These are phyloP conservation scores for Yamadazyma trypodendri DNA, from an alignment of 1,139 yeast genomes.

Conservation along the genomic window DNA sequence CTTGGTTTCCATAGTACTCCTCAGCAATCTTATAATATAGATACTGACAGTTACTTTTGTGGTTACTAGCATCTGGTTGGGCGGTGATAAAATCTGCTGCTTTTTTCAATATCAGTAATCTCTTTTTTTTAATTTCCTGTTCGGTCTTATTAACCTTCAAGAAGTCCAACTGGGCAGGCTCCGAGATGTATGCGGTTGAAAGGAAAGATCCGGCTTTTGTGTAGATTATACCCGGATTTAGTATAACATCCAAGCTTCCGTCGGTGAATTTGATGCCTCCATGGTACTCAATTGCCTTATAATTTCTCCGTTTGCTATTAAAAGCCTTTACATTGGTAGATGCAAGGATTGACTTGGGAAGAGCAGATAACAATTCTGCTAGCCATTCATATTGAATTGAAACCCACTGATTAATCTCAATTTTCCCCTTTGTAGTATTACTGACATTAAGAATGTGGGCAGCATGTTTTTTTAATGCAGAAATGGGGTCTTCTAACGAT, in stretches of 20 bases:
- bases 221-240: slow-evolving; percentile 30
- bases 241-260: slow-evolving; percentile 27
- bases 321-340: slow-evolving; percentile 15
- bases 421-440: slow-evolving; percentile 13
- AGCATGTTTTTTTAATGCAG: slow-evolving; percentile 63
- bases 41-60: slow-evolving; percentile 17
- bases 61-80: neutral
- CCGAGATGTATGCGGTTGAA: neutral
- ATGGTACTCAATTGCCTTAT: slow-evolving; percentile 18
- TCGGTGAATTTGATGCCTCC: slow-evolving; percentile 38
- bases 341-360: slow-evolving; percentile 45
- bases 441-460: slow-evolving; percentile 53
- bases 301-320: slow-evolving; percentile 12
- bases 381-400: slow-evolving; percentile 52
- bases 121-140: slow-evolving; percentile 5
- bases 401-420: slow-evolving; percentile 34
- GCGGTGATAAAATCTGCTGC: slow-evolving; percentile 10
- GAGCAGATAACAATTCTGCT: slow-evolving; percentile 50
- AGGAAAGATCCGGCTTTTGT: slow-evolving; percentile 22
- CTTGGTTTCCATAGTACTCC: slow-evolving; percentile 25
- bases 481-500: slow-evolving; percentile 57
- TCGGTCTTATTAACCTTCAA: slow-evolving; percentile 3
- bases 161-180: slow-evolving; percentile 12
- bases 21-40: slow-evolving; percentile 52
- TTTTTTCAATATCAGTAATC: slow-evolving; percentile 9